Evolutionary conservation across 2,329 filamentous ascomycete species (phyloP).

Genomic region (Magnaporthiopsis poae): DNA sequence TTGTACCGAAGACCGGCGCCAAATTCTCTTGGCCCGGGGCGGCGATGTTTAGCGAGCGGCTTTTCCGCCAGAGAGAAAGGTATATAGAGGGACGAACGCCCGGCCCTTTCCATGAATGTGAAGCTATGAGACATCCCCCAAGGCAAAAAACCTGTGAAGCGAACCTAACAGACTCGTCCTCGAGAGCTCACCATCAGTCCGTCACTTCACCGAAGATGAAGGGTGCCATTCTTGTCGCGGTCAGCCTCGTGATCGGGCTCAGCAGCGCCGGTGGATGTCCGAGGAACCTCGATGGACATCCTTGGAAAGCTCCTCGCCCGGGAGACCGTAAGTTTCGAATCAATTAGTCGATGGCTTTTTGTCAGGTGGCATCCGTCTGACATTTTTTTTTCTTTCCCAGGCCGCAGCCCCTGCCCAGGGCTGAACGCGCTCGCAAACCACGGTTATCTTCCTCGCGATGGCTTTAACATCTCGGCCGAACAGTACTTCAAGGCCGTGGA

Average conservation of each 20-base stretch:
- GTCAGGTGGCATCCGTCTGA: neutral
- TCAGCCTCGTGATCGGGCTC: neutral
- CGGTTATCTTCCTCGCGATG: constrained; percentile 36
- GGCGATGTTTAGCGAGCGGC: no score
- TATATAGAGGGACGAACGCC: no score
- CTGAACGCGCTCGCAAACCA: constrained; percentile 44
- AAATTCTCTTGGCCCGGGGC: no score
- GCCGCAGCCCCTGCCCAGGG: constrained; percentile 39
- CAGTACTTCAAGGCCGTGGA: constrained; percentile 28
- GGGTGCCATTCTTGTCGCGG: neutral
- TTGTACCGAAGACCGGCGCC: no score
- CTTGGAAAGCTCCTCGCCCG: neutral
- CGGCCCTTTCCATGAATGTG: no score
- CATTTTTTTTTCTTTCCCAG: constrained; percentile 13
- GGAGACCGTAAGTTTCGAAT: neutral
- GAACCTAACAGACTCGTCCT: neutral
- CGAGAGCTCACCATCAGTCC: neutral
- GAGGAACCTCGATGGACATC: neutral
- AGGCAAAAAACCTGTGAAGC: no score
- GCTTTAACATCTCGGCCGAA: constrained; percentile 30
- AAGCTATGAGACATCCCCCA: no score
- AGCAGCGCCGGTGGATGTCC: neutral
- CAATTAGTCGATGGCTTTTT: no score
- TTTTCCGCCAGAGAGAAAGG: no score
- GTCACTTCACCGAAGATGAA: neutral